Base-by-base conservation (phyloP, 1,139 yeast genomes). In the Hyphopichia pseudoburtonii region DNA sequence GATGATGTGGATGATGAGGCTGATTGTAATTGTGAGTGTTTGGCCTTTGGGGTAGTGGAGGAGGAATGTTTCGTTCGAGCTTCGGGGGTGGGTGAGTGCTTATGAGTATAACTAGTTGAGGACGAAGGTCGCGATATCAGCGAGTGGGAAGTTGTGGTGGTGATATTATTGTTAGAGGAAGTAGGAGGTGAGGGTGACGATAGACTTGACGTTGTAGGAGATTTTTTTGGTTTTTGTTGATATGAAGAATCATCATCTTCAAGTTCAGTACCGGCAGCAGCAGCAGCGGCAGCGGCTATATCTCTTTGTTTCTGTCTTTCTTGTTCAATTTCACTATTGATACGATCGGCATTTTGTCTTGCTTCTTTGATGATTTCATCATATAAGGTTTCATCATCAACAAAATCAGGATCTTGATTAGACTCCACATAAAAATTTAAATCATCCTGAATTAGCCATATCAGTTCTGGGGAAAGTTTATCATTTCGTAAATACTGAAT, bases 361-460 rank as follows among this genome's bases (percentile, higher is more conserved):
- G 36, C 36, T 29, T 34, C 36, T 29, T 60, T 68, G 40, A 66
- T 56, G 19, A 71, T 59, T 38, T 71, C 76, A 40, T 71, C 77
- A 43, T 70, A 71, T 33, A 70, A 54, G 4, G 69, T 52, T 16
- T 60, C 69, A 37, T 70, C 73, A 44, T 63, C 68, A 6, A 61
- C 51, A 38, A 62, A 62, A 36, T 62, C 72, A 15, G 70, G 66
- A 28, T 70, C 75, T 33, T 66, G 70, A 39, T 64, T 64, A 3
- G 69, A 56, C 35, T 60, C 66, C 38, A 70, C 55, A 42, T 66
- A 70, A 38, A 62, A 62, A 28, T 50, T 66, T 40, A 71, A 57
- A 48, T 71, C 76, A 19, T 66, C 74, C 42, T 66, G 64, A 33
- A 71, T 65, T 30, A 64, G 54, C 53, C 60, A 54, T 12, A 67